Percentiles rank a stretch among this genome's conserved stretches.
These are phyloP conservation scores for Tubosaeta brunneosetosa DNA, from an alignment of 768 basidiomycete species.

Conservation along the genomic window DNA sequence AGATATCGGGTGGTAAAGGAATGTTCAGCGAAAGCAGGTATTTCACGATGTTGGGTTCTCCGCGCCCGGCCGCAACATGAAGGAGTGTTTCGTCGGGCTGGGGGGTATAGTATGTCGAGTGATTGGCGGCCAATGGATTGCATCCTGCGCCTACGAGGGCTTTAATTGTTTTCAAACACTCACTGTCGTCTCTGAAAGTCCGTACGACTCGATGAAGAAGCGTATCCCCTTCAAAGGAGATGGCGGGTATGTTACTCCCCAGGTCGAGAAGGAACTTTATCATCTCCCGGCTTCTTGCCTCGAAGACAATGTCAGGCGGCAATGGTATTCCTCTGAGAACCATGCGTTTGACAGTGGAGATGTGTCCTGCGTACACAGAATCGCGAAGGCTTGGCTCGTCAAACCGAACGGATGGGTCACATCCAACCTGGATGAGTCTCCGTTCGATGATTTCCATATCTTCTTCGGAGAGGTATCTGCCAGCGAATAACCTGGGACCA, in stretches of 20 bases:
- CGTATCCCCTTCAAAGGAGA: neutral
- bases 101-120: too few species aligned
- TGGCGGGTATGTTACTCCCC: neutral
- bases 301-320: constrained; percentile 5
- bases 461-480: neutral
- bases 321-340: neutral
- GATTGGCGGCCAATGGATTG: too few species aligned
- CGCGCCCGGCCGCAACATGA: neutral
- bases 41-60: neutral
- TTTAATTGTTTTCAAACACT: neutral
- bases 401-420: neutral
- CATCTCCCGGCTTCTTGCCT: neutral
- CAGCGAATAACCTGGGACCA: neutral
- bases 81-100: neutral
- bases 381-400: neutral
- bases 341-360: constrained; percentile 1
- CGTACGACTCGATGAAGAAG: neutral
- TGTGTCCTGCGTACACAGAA: constrained; percentile 3
- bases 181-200: neutral
- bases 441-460: neutral
- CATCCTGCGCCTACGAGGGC: neutral
- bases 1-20: neutral
- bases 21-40: neutral
- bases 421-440: constrained; percentile 8
- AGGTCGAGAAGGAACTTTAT: neutral